These are phyloP conservation scores for Epicoccum sorghinum DNA, from an alignment of 2,329 filamentous ascomycete species.

Conservation along the genomic window DNA sequence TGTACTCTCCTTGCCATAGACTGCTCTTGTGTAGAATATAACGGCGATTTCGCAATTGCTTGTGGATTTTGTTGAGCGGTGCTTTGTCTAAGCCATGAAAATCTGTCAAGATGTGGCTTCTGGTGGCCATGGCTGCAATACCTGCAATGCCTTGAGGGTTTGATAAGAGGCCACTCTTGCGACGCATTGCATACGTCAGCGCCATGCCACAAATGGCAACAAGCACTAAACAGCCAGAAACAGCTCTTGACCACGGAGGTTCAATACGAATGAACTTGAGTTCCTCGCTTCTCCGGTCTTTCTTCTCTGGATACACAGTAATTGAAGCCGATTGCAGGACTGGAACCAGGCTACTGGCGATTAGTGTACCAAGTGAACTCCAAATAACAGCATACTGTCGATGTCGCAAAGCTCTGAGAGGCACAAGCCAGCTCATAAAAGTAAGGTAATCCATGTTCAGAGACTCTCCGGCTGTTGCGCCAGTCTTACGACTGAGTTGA, in stretches of 20 bases:
- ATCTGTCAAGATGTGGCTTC: conserved; percentile 74
- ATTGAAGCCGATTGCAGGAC: conserved; percentile 70
- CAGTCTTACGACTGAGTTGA: conserved; percentile 46
- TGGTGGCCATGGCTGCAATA: conserved; percentile 74
- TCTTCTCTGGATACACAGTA: conserved; percentile 60
- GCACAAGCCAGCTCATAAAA: conserved; percentile 68
- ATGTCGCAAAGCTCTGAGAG: conserved; percentile 65
- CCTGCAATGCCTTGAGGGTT: conserved; percentile 77
- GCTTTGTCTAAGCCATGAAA: conserved; percentile 75
- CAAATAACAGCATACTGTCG: conserved; percentile 72
- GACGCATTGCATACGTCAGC: conserved; percentile 66
- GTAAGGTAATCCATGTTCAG: conserved; percentile 79
- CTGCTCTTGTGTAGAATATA: conserved; percentile 75
- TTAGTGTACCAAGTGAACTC: conserved; percentile 67
- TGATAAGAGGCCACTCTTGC: conserved; percentile 69
- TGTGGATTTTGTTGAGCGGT: conserved; percentile 70
- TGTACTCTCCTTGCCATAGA: conserved; percentile 67
- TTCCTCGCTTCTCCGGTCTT: conserved; percentile 51
- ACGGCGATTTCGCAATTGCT: conserved; percentile 67
- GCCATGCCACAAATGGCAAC: conserved; percentile 64
- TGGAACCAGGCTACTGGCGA: conserved; percentile 72
- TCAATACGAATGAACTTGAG: conserved; percentile 64
- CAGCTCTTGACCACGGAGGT: conserved; percentile 64
- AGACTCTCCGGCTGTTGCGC: conserved; percentile 54
- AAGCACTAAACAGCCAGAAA: conserved; percentile 62